These are phyloP conservation scores for Cylindrotheca closterium DNA, from an alignment of 108 stramenopile genomes.

Conservation along the genomic window DNA sequence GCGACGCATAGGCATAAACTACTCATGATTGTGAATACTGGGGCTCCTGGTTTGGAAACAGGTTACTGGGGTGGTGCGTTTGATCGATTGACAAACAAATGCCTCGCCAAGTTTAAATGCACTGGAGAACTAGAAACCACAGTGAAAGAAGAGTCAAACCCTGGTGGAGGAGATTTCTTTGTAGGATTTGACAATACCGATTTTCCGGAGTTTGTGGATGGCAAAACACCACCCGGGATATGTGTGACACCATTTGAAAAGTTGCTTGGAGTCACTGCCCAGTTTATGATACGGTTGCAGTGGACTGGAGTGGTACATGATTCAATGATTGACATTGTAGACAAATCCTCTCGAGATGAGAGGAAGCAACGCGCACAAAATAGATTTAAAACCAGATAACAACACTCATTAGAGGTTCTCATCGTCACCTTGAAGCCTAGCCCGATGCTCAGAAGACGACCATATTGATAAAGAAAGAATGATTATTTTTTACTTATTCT, in stretches of 20 bases:
- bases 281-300: conserved; percentile 7
- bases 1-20: background rate
- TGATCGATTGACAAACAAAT: background rate
- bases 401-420: no score
- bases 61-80: conserved; percentile 27
- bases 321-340: background rate
- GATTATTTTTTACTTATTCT: conserved; percentile 3
- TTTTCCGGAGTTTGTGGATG: background rate
- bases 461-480: no score
- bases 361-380: conserved; percentile 3
- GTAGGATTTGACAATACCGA: background rate
- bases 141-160: conserved; percentile 1
- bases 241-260: conserved; percentile 14
- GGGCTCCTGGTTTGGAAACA: conserved; percentile 10
- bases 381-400: no score
- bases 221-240: background rate
- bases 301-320: background rate
- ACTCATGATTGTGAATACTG: conserved; percentile 16
- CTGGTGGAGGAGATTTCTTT: background rate
- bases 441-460: no score
- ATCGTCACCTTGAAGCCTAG: no score
- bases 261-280: conserved; percentile 14
- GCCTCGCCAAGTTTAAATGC: conserved; percentile 11
- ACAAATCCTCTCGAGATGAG: conserved; percentile 8
- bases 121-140: conserved; percentile 16